Percentiles rank a stretch among this genome's conserved stretches.
These are phyloP conservation scores for Candida pini DNA, from an alignment of 805 yeast genomes.

Conservation along the genomic window DNA sequence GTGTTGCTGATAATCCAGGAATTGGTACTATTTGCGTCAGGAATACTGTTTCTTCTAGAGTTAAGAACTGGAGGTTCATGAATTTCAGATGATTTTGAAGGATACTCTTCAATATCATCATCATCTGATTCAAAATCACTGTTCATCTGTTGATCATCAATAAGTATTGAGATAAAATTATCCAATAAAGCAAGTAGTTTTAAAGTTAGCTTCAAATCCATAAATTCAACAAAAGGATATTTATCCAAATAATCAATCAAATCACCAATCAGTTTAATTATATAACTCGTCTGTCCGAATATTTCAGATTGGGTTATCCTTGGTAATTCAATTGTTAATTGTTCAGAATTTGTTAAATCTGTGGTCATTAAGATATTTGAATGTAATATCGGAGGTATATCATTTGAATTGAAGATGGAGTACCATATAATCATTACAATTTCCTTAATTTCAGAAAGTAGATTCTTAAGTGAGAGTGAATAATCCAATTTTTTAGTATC, in stretches of 20 bases:
- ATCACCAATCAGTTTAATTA: constrained; percentile 62
- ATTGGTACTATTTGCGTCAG: neutral
- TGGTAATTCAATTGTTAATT: constrained; percentile 4
- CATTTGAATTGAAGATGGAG: constrained; percentile 37
- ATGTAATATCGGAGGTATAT: constrained; percentile 25
- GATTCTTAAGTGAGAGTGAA: constrained; percentile 19
- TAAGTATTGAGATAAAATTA: constrained; percentile 24
- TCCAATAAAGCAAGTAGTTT: constrained; percentile 24
- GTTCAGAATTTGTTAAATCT: neutral
- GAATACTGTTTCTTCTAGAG: neutral
- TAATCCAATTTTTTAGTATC: constrained; percentile 1
- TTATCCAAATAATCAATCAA: constrained; percentile 54
- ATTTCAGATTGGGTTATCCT: constrained; percentile 12
- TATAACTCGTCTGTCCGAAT: constrained; percentile 61
- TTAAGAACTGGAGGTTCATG: constrained; percentile 2
- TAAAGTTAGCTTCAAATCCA: constrained; percentile 19
- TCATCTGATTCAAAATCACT: constrained; percentile 7
- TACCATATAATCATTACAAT: constrained; percentile 58
- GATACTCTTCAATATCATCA: constrained; percentile 4
- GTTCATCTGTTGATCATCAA: constrained; percentile 19
- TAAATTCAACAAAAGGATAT: constrained; percentile 18
- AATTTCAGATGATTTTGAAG: no score
- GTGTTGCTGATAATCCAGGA: constrained; percentile 22
- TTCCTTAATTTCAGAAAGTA: constrained; percentile 40
- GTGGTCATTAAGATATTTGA: constrained; percentile 9